Evolutionary conservation across 2,329 filamentous ascomycete species (phyloP).

Genomic region (Beauveria sp.): DNA sequence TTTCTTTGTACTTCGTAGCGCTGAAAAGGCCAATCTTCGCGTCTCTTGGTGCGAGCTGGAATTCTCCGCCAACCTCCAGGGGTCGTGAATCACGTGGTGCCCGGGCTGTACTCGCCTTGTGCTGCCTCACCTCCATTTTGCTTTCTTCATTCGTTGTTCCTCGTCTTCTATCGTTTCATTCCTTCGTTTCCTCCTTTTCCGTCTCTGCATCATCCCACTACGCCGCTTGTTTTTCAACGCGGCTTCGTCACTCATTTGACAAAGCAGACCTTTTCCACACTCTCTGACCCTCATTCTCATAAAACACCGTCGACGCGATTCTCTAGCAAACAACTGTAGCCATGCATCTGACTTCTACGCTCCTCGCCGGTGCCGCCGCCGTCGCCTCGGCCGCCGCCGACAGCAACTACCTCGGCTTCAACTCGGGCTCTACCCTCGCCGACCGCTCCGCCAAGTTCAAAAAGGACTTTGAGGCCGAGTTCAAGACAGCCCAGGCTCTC

Average conservation of each 20-base stretch:
- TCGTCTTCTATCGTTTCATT: background rate
- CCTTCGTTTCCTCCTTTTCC: background rate
- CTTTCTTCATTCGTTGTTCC: background rate
- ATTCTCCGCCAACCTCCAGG: background rate
- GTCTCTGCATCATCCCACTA: slow-evolving; percentile 1
- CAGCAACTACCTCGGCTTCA: slow-evolving; percentile 47
- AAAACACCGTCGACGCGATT: background rate
- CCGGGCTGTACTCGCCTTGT: background rate
- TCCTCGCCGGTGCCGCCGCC: slow-evolving; percentile 33
- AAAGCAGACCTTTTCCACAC: background rate
- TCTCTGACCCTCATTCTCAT: background rate
- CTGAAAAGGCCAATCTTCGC: background rate
- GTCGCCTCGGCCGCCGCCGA: slow-evolving; percentile 26
- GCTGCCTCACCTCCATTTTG: background rate
- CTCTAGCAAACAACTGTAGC: slow-evolving; percentile 13
- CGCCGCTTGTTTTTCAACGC: background rate
- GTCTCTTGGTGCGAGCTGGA: background rate
- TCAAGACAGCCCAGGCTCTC: slow-evolving; percentile 30
- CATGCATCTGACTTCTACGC: slow-evolving; percentile 34
- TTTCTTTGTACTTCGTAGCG: background rate
- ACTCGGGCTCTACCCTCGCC: slow-evolving; percentile 39
- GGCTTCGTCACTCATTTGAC: slow-evolving; percentile 8
- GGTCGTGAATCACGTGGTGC: background rate
- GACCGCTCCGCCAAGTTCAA: slow-evolving; percentile 46
- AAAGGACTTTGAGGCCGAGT: slow-evolving; percentile 40